Percentiles rank a stretch among this genome's conserved stretches.
phyloP scores from a whole-genome alignment of 768 basidiomycete species.

The Cystobasidium onofrii region DNA sequence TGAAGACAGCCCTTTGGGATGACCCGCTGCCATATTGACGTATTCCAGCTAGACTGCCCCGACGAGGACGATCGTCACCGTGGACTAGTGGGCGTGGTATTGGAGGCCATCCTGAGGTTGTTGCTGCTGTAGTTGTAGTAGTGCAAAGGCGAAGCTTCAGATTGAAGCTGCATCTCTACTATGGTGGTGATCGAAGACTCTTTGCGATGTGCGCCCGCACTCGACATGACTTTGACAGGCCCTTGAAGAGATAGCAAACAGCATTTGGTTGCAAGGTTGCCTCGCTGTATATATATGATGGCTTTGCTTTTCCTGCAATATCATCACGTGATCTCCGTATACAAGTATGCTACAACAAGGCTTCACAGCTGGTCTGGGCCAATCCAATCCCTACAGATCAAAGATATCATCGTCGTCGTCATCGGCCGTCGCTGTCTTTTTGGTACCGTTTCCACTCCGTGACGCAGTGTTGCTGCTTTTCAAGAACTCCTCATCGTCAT shows the following conservation, averaged over 20 bases:
- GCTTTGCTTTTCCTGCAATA: too few relatives aligned
- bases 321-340: background rate
- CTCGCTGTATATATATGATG: too few relatives aligned
- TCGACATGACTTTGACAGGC: too few relatives aligned
- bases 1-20: conserved; percentile 10
- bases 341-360: background rate
- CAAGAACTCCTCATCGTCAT: conserved; percentile 17
- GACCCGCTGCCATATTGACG: background rate
- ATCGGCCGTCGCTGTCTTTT: background rate
- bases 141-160: background rate
- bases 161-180: background rate
- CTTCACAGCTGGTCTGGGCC: background rate
- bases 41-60: background rate
- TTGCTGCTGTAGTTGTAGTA: background rate
- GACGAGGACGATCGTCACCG: background rate
- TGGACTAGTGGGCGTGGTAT: background rate
- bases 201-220: too few relatives aligned
- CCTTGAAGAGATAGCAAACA: too few relatives aligned
- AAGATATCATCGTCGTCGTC: conserved; percentile 31
- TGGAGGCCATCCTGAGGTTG: background rate
- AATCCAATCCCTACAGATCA: background rate
- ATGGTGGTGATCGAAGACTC: too few relatives aligned
- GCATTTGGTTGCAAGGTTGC: too few relatives aligned
- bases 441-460: background rate
- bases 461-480: background rate